Percentiles rank a stretch among this genome's conserved stretches.
phyloP scores from a whole-genome alignment of 2,329 filamentous ascomycete species.

The Dothiorella sarmentorum region DNA sequence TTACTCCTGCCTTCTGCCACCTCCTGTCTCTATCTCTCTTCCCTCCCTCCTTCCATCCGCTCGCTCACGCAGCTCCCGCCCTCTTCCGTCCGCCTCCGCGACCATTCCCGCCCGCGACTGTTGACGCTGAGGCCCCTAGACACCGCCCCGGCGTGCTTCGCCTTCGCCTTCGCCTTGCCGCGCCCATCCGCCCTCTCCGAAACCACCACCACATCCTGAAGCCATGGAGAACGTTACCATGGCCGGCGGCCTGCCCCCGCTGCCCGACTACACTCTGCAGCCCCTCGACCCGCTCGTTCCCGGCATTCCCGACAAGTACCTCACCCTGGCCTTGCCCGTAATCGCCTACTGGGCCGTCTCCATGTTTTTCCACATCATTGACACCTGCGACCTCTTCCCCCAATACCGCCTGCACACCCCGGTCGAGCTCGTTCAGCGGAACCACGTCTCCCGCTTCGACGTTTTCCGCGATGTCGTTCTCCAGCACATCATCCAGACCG shows the following conservation, averaged over 20 bases:
- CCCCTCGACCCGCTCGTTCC: slow-evolving; percentile 69
- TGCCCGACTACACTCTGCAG: slow-evolving; percentile 74
- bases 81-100: slow-evolving; percentile 19
- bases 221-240: slow-evolving; percentile 46
- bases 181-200: slow-evolving; percentile 6
- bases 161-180: slow-evolving; percentile 12
- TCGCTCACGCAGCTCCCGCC: neutral
- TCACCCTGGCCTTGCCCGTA: slow-evolving; percentile 73
- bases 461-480: slow-evolving; percentile 87
- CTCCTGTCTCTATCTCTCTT: slow-evolving; percentile 29
- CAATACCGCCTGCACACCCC: slow-evolving; percentile 94
- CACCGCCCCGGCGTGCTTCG: neutral
- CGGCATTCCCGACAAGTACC: slow-evolving; percentile 75
- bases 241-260: slow-evolving; percentile 69
- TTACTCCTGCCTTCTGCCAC: too few relatives aligned
- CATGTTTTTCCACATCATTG: slow-evolving; percentile 80
- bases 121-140: slow-evolving; percentile 7
- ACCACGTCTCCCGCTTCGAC: slow-evolving; percentile 79
- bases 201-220: neutral
- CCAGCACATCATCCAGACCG: slow-evolving; percentile 86
- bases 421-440: slow-evolving; percentile 81
- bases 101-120: slow-evolving; percentile 19
- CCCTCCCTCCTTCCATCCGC: neutral
- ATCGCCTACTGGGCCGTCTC: slow-evolving; percentile 87
- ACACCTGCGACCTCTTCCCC: slow-evolving; percentile 79